Conservation (phyloP, 352 stramenopile species). For the Pythium aristosporum region DNA sequence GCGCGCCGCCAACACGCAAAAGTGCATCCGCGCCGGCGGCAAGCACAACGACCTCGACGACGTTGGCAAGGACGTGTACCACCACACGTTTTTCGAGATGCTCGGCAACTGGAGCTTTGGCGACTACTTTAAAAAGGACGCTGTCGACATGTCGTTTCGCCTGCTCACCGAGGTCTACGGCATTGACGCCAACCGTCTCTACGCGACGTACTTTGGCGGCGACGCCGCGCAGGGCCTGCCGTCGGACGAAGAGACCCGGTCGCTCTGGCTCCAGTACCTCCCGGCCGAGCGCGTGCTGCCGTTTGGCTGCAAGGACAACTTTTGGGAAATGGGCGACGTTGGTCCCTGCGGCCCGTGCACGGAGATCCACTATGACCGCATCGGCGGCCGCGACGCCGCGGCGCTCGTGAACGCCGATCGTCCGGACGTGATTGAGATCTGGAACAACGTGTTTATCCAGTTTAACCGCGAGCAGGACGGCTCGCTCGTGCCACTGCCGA, state of each 20-base stretch:
- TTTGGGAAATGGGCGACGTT: constrained; percentile 99
- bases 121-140: constrained; percentile 99
- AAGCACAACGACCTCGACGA: constrained; percentile 99
- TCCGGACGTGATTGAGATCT: constrained; percentile 99
- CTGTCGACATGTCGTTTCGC: constrained; percentile 96
- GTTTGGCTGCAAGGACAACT: constrained; percentile 98
- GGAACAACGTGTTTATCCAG: constrained; percentile 99
- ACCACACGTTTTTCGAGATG: constrained; percentile 99
- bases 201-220: constrained; percentile 98
- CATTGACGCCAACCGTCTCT: constrained; percentile 92
- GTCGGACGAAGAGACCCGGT: constrained; percentile 92
- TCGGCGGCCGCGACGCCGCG: constrained; percentile 92
- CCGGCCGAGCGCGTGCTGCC: constrained; percentile 90
- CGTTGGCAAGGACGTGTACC: constrained; percentile 98
- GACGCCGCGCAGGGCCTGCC: constrained; percentile 82
- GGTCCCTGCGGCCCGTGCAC: constrained; percentile 98
- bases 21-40: constrained; percentile 98
- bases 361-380: constrained; percentile 99
- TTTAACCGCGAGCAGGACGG: constrained; percentile 94
- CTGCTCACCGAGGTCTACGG: constrained; percentile 96
- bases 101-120: constrained; percentile 99
- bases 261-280: constrained; percentile 89
- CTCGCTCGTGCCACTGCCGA: constrained; percentile 89
- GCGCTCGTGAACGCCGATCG: constrained; percentile 97
- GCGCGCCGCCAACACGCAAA: constrained; percentile 96